These are phyloP conservation scores for Bertia moriformis DNA, from an alignment of 2,329 filamentous ascomycete species.

Conservation along the genomic window DNA sequence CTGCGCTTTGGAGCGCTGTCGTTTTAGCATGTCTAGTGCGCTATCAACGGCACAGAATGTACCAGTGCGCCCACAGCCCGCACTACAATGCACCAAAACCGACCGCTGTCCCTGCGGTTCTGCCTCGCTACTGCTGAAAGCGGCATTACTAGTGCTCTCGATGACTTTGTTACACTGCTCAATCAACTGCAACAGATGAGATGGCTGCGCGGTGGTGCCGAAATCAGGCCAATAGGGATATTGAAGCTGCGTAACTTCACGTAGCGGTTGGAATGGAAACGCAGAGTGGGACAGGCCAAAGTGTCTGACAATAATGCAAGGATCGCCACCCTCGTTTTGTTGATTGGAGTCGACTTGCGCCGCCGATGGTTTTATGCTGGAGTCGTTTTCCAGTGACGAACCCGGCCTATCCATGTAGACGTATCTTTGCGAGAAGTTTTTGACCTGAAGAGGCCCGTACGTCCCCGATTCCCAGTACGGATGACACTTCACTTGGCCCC, in stretches of 20 bases:
- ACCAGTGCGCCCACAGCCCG: constrained; percentile 50
- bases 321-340: constrained; percentile 15
- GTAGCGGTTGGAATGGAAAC: constrained; percentile 43
- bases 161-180: constrained; percentile 39
- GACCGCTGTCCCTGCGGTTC: constrained; percentile 24
- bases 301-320: constrained; percentile 44
- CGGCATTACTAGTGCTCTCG: constrained; percentile 4
- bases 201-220: constrained; percentile 46
- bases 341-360: constrained; percentile 8
- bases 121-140: constrained; percentile 14
- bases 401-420: constrained; percentile 41
- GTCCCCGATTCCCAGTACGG: constrained; percentile 45
- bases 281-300: constrained; percentile 41
- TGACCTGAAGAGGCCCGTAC: constrained; percentile 41
- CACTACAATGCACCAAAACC: constrained; percentile 49
- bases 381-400: too few relatives aligned
- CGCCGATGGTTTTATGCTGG: too few relatives aligned
- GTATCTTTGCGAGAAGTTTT: constrained; percentile 38
- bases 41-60: constrained; percentile 56
- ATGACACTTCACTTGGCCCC: constrained; percentile 51
- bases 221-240: constrained; percentile 55
- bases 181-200: constrained; percentile 42
- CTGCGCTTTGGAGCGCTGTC: constrained; percentile 23
- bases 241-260: constrained; percentile 51
- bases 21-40: constrained; percentile 51